phyloP scores from a whole-genome alignment of 768 basidiomycete species.

The Mrakia blollopis region DNA sequence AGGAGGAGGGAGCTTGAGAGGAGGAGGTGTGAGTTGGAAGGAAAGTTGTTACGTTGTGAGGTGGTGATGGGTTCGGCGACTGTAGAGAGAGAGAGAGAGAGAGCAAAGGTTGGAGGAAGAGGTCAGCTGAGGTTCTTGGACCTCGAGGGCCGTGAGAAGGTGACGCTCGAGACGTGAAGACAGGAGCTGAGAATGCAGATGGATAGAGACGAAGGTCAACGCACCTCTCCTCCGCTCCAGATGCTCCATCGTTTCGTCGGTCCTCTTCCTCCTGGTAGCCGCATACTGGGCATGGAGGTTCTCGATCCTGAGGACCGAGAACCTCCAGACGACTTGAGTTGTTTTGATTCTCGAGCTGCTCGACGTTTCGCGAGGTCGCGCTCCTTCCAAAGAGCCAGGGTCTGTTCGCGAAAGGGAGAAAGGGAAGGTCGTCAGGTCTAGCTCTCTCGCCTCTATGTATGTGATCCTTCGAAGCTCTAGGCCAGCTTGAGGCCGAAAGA shows the following conservation, averaged over 20 bases:
- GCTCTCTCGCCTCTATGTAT: background rate
- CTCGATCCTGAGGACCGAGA: conserved; percentile 12
- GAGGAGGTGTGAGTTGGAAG: background rate
- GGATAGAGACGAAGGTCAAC: background rate
- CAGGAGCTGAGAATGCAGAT: too few relatives aligned
- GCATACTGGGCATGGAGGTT: conserved; percentile 15
- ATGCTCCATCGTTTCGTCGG: conserved; percentile 17
- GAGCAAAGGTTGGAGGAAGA: background rate
- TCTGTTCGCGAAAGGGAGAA: conserved; percentile 2
- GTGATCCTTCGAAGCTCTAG: too few relatives aligned
- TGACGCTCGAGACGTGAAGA: background rate
- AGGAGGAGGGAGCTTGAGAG: background rate
- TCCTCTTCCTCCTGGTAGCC: conserved; percentile 6
- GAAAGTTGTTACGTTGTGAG: background rate
- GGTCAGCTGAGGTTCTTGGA: background rate
- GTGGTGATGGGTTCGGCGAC: background rate
- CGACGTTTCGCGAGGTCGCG: conserved; percentile 21
- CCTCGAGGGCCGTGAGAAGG: too few relatives aligned
- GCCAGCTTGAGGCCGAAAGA: background rate
- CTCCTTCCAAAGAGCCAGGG: conserved; percentile 26
- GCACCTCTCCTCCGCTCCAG: conserved; percentile 22
- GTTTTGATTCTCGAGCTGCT: conserved; percentile 23
- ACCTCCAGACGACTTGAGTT: conserved; percentile 2
- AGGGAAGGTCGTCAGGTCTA: background rate
- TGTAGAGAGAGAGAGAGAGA: background rate